Base-by-base conservation (phyloP, 2,329 filamentous ascomycete species). In the Penicillium sp. region DNA sequence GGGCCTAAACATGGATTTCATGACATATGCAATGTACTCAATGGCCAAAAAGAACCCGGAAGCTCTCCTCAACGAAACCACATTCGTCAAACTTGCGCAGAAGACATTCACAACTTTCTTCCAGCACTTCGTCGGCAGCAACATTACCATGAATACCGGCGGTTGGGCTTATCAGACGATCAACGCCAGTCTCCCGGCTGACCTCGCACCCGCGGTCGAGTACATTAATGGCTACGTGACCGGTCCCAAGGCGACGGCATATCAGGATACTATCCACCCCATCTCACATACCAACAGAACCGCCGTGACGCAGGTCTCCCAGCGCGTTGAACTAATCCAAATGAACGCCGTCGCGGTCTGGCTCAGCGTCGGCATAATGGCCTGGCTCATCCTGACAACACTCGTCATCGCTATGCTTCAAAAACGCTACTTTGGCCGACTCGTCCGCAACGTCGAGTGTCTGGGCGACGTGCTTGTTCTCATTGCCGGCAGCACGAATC, bases 1-100 rank as follows among this genome's bases (percentile, higher is more conserved):
- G 12, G 72, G 73, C 0, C 54, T 72, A 2, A 73, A 74, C 56
- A 69, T 73, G 70, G 71, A 75, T 44, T 65, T 75, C 9, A 74
- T 75, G 72, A 67, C 67, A 10, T 70, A 75, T 19, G 49, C 64
- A 6, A 76, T 74, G 72, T 75, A 71, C 49, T 47, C 50, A 1
- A 59, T 72, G n/a, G 68, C 64, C 3, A 47, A 55, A 1, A 67
- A 66, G 44, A 61, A 75, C 24, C 63, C 70, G 2, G 17, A 24
- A 10, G 65, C 70, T 0, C 59, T 76, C 0, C 61, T 72, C 1
- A 55, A 76, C 15, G 3, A 30, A 13, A 40, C 56, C 1, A 60
- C 12, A 0, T 65, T 69, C n/a, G 10, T 64, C 13, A 15, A 40
- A 0, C 59, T 68, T 1, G 64, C 72, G 0, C 50, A 74, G 22